Evolutionary conservation across 2,329 filamentous ascomycete genomes (phyloP).

Genomic region (Uncinocarpus reesii): DNA sequence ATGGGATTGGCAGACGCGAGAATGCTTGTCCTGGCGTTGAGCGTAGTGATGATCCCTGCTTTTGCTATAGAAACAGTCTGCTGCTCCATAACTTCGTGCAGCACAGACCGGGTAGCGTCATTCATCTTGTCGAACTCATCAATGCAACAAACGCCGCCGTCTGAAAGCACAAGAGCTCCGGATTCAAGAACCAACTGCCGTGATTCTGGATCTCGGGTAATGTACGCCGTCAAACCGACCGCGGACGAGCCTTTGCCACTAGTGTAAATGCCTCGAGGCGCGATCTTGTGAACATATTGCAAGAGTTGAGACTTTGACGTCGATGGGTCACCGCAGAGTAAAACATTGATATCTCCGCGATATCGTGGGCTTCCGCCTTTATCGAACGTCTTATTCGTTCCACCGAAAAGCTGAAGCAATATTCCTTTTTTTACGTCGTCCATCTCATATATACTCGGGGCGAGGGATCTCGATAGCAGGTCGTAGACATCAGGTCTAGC

Average conservation of each 20-base stretch:
- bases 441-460: slow-evolving; percentile 93
- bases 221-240: slow-evolving; percentile 66
- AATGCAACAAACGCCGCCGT: slow-evolving; percentile 67
- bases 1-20: slow-evolving; percentile 96
- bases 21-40: slow-evolving; percentile 92
- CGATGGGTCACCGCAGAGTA: slow-evolving; percentile 93
- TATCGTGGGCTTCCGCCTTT: slow-evolving; percentile 95
- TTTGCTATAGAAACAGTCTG: slow-evolving; percentile 70
- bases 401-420: slow-evolving; percentile 87
- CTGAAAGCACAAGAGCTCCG: slow-evolving; percentile 61
- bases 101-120: slow-evolving; percentile 60
- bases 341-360: slow-evolving; percentile 91
- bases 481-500: slow-evolving; percentile 83
- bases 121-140: slow-evolving; percentile 76
- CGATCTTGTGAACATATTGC: slow-evolving; percentile 94
- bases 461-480: slow-evolving; percentile 76
- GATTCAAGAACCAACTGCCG: slow-evolving; percentile 65
- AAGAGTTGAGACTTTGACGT: slow-evolving; percentile 93
- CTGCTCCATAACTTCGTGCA: slow-evolving; percentile 75
- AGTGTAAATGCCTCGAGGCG: slow-evolving; percentile 72
- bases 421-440: slow-evolving; percentile 99
- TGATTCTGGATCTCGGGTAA: slow-evolving; percentile 64
- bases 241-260: slow-evolving; percentile 67
- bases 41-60: slow-evolving; percentile 69
- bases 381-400: slow-evolving; percentile 94